Conservation (phyloP, 352 stramenopile genomes). For the Phytophthora kernoviae region DNA sequence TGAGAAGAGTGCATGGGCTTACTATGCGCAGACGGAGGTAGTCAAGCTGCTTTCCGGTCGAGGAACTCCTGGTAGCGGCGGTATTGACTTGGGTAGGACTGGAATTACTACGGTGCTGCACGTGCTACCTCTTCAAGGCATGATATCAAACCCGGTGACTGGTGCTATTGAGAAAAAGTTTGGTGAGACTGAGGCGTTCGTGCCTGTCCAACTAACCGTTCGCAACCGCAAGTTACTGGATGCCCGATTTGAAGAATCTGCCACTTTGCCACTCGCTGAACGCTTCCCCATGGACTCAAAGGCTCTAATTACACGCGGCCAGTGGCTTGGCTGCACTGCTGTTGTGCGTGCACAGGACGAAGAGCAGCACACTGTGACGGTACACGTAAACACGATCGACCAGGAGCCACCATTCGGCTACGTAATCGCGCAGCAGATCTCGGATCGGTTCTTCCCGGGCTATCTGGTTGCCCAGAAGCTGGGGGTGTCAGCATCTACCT, state of each 20-base stretch:
- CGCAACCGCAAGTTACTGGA: constrained; percentile 93
- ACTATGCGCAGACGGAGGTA: constrained; percentile 71
- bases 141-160: constrained; percentile 94
- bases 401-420: constrained; percentile 96
- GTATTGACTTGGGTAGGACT: constrained; percentile 91
- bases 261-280: constrained; percentile 80
- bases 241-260: constrained; percentile 92
- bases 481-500: constrained; percentile 89
- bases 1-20: constrained; percentile 69
- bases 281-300: constrained; percentile 89
- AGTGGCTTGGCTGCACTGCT: constrained; percentile 92
- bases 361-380: constrained; percentile 85
- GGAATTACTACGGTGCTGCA: constrained; percentile 73
- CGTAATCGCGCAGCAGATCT: constrained; percentile 91
- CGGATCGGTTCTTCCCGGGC: constrained; percentile 86
- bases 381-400: constrained; percentile 93
- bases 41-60: constrained; percentile 76
- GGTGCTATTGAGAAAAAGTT: constrained; percentile 97
- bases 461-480: constrained; percentile 90
- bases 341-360: constrained; percentile 63
- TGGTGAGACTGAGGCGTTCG: constrained; percentile 92
- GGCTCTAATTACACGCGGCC: constrained; percentile 89
- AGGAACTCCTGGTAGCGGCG: constrained; percentile 86
- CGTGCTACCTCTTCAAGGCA: constrained; percentile 90
- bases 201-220: constrained; percentile 96